phyloP scores from a whole-genome alignment of 495 filamentous ascomycete species.

The Neurospora sp. region DNA sequence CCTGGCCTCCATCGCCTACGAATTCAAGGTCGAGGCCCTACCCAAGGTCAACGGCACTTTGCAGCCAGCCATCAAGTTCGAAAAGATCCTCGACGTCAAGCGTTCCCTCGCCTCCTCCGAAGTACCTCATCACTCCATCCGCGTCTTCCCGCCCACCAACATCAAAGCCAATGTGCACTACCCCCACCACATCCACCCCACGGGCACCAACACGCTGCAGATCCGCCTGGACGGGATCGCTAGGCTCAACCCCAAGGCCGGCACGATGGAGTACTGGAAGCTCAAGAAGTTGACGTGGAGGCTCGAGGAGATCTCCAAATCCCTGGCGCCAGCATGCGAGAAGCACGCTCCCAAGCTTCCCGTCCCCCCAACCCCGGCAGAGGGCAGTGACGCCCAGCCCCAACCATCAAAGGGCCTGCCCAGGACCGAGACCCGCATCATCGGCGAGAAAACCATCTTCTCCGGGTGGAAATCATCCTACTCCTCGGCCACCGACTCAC shows the following conservation, averaged over 20 bases:
- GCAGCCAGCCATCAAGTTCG: constrained; percentile 41
- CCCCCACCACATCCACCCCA: constrained; percentile 75
- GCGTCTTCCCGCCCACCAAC: constrained; percentile 93
- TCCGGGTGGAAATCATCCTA: constrained; percentile 97
- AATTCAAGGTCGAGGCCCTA: constrained; percentile 63
- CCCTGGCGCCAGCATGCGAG: constrained; percentile 70
- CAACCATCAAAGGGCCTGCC: constrained; percentile 58
- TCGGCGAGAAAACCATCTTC: constrained; percentile 41
- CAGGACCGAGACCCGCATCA: constrained; percentile 65
- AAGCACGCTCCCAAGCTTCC: constrained; percentile 60
- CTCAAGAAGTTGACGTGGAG: constrained; percentile 86
- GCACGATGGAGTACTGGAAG: constrained; percentile 61
- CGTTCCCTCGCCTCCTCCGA: constrained; percentile 55
- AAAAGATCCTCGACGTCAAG: constrained; percentile 55
- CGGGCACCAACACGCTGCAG: constrained; percentile 68
- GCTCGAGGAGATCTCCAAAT: constrained; percentile 75
- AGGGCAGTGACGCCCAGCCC: constrained; percentile 32
- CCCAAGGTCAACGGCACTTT: constrained; percentile 37
- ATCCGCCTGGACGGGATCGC: constrained; percentile 74
- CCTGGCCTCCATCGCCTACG: constrained; percentile 68
- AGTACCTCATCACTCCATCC: constrained; percentile 66
- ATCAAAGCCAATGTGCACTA: constrained; percentile 74
- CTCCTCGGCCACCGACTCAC: constrained; percentile 48
- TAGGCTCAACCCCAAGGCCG: constrained; percentile 44
- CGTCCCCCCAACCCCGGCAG: not conserved